Evolutionary conservation across 306 rosid genomes (phyloP).

Genomic region (Acmispon strigosus): DNA sequence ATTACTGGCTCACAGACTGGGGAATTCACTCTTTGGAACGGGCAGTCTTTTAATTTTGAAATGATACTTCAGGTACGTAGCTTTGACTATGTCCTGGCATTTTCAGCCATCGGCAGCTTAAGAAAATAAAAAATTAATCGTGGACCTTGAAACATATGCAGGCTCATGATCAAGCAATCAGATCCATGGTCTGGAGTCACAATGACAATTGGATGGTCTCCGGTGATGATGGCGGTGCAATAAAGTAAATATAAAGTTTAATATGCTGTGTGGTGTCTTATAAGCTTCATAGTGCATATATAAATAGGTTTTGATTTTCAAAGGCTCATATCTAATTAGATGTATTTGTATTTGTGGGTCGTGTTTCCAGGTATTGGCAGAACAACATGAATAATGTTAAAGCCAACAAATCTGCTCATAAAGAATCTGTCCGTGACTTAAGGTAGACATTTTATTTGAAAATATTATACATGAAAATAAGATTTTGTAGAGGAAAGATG

Average conservation of each 20-base stretch:
- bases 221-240: conserved; percentile 97
- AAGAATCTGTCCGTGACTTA: conserved; percentile 95
- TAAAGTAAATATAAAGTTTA: conserved; percentile 57
- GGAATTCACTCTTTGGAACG: conserved; percentile 99
- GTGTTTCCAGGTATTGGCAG: conserved; percentile 83
- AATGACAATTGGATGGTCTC: conserved; percentile 99
- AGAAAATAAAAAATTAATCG: neutral
- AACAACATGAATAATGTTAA: conserved; percentile 98
- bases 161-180: conserved; percentile 99
- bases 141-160: conserved; percentile 29
- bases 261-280: conserved; percentile 8
- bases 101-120: conserved; percentile 2
- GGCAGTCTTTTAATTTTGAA: conserved; percentile 97
- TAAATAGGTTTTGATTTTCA: conserved; percentile 1
- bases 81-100: neutral
- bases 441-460: conserved; percentile 44
- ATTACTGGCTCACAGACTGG: conserved; percentile 99
- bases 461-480: neutral
- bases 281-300: neutral
- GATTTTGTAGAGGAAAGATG: conserved; percentile 20
- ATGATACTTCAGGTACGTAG: conserved; percentile 92
- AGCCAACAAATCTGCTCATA: conserved; percentile 96
- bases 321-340: neutral
- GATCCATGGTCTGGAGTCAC: conserved; percentile 99
- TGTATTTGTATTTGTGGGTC: conserved; percentile 14